Base-by-base conservation (phyloP, 176 grass and related monocot species). In the Neostapfia colusana region DNA sequence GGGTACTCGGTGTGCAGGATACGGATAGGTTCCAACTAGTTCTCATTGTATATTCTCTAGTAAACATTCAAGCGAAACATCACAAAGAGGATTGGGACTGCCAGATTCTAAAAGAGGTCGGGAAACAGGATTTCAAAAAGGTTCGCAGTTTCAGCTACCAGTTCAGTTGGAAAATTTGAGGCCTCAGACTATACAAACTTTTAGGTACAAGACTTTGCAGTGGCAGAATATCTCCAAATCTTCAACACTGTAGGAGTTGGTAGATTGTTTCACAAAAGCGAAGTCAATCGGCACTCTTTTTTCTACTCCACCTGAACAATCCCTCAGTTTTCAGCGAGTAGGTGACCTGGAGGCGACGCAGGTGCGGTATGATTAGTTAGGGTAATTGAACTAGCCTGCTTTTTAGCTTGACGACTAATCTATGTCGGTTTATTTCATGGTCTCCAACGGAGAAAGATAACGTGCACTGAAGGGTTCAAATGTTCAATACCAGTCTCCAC, bases 271-370 rank as follows among this genome's bases (percentile, higher is more conserved):
- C 74, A 73, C 50, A 79, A 83, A 83, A 83, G 85, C 20, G 13
- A 38, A 20, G 74, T 83, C 75, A 83, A 69, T 27, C 0, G 1
- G 50, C 24, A 35, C 42, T 12, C 8, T 1, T 34, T 43, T 68
- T 59, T 40, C 78, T 69, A 83, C 69, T 79, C 61, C 80, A 79
- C 17, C 62, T 35, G 62, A 83, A 61, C 85, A 44, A 79, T 79
- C 68, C 40, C 49, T 78, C 74, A 25, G 6, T 8, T 53, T 88
- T 79, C 80, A 73, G 63, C 28, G 68, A 69, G 68, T 83, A 74
- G 75, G 85, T 88, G 61, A 34, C 42, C 85, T 49, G 67, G 80
- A 83, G 74, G 53, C 42, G 85, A 88, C 74, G 80, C 67, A 62
- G 80, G 51, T 13, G 85, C 6, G 10, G 68, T 44, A 43, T 73